Base-by-base conservation (phyloP, 768 basidiomycete genomes). In the Collybia sordida region DNA sequence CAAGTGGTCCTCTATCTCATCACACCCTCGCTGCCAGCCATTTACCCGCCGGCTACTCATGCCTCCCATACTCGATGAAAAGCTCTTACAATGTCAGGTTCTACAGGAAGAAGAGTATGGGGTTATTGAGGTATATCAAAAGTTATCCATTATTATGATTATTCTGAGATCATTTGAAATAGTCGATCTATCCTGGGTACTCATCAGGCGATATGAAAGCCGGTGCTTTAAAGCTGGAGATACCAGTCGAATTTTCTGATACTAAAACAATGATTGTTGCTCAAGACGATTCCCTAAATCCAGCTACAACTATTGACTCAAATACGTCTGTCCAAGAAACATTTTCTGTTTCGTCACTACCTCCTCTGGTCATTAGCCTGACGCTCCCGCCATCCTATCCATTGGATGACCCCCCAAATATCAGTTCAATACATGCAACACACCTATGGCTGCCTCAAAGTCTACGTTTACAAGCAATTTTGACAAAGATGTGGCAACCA, bases 181-280 rank as follows among this genome's bases (percentile, higher is more conserved):
- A 90, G 88, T 82, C 88, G n/a, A 90, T 90, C 39, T 87, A 84
- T 62, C 89, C 89, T 31, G 85, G 89, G 60, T 89, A 73, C 60
- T 55, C 86, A 34, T 77, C 80, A 4, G 76, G 69, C 48, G 62
- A 70, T 41, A 64, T 64, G 19, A 57, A 63, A 24, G 64, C 72
- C 44, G 72, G 71, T 1, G 55, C 61, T 3, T 51, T 86, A 37
- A 83, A 76, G 59, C 77, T 86, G 18, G 81, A 88, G 55, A 71
- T 90, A 42, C 83, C 87, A 7, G 67, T 92, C 34, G 81, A 90
- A 53, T 73, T 90, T 31, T 72, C 64, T 14, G 59, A 63, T 8
- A 64, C 79, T 15, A 71, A 63, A n/a, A 61, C 56, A 8, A 61
- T 86, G 19, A 42, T 60, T 37, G 61, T 84, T 34, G 19, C 53